Evolutionary conservation across 257 asterid species (phyloP), one percentile per base, ranked within the genome.

Genomic region (Ligustrum vulgare): DNA sequence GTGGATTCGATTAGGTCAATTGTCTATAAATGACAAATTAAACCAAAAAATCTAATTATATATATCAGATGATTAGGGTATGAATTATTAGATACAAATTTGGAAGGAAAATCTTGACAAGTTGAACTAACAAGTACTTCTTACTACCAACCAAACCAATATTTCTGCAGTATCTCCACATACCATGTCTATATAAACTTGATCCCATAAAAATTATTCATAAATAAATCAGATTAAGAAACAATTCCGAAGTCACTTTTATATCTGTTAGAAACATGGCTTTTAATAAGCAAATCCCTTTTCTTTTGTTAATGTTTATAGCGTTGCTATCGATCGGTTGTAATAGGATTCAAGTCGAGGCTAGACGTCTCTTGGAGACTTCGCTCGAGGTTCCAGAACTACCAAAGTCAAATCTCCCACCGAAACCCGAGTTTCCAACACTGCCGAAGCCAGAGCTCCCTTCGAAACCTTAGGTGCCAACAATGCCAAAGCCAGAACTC

Each of bases 341-440:
- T 16, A 54, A 54, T 1, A 18, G 9, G 28, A 54, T 18, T n/a
- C 11, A 18, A n/a, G 28, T 54, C 32, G 15, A 69, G 41, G 86
- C 79, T 6, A 81, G 88, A 22, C 77, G 3, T 32, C 81, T 82
- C 56, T 54, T 80, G 9, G 85, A 80, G 45, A 37, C 70, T 0
- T 23, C 8, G 2, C 62, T 10, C 0, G 62, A 64, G 22, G 11
- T 72, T n/a, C 65, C 65, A 22, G 22, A 12, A 8, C 13, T 58
- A 13, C 16, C 65, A 58, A 58, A 58, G 31, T 32, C 65, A 58
- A 12, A 58, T 28, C 65, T 58, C 3, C 32, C 15, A 1, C 65
- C 65, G 8, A 58, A 58, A 20, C 73, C 67, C 9, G 43, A 63
- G 62, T 20, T 51, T 10, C 62, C 62, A 51, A 51, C 62, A 7